These are phyloP conservation scores for Rhizopogon salebrosus DNA, from an alignment of 768 basidiomycete genomes.

Conservation along the genomic window DNA sequence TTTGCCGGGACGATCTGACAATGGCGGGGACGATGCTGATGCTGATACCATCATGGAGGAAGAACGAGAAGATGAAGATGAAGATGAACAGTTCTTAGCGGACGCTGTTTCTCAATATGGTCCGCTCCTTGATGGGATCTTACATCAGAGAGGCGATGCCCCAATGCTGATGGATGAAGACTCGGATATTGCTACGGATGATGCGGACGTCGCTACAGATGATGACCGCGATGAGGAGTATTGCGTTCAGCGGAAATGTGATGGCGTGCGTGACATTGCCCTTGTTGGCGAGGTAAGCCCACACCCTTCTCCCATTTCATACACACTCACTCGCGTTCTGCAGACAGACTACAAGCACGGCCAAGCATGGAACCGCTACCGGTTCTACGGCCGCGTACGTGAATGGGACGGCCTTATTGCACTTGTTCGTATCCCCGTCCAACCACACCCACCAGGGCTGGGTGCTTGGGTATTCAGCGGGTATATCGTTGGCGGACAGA, in stretches of 20 bases:
- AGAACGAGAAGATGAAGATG: no score
- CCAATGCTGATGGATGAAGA: conserved; percentile 7
- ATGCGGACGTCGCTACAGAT: conserved; percentile 22
- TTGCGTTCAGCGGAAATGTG: conserved; percentile 32
- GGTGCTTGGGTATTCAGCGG: conserved; percentile 55
- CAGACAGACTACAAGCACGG: conserved; percentile 47
- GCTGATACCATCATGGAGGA: conserved; percentile 6
- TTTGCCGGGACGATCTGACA: neutral
- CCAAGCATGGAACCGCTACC: conserved; percentile 43
- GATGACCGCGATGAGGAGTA: conserved; percentile 16
- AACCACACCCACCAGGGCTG: conserved; percentile 3
- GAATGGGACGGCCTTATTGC: conserved; percentile 57
- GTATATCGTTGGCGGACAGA: conserved; percentile 59
- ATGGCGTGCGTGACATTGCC: conserved; percentile 56
- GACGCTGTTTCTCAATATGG: neutral
- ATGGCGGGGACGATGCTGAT: neutral
- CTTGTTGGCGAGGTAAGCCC: conserved; percentile 51
- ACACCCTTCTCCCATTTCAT: neutral
- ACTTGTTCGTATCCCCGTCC: conserved; percentile 37
- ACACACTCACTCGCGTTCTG: neutral
- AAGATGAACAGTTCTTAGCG: conserved; percentile 20
- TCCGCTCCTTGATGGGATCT: neutral
- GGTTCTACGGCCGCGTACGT: conserved; percentile 49
- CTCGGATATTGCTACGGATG: conserved; percentile 15
- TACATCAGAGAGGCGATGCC: conserved; percentile 1